Evolutionary conservation across 2,329 filamentous ascomycete genomes (phyloP).

Genomic region (Exophiala viscosa): DNA sequence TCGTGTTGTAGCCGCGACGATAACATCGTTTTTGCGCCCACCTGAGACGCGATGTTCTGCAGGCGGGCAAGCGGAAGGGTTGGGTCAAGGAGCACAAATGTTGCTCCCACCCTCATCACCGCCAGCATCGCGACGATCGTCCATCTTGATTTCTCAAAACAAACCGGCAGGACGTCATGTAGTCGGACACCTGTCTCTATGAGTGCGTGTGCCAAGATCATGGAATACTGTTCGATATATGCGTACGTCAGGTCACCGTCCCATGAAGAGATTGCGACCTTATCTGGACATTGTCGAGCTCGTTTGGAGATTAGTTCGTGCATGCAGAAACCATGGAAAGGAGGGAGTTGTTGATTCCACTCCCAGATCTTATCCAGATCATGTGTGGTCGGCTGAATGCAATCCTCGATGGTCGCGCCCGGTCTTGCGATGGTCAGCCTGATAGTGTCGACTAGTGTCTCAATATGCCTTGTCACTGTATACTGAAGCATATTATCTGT

Average conservation of each 20-base stretch:
- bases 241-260: slow-evolving; percentile 39
- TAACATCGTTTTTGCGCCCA: slow-evolving; percentile 35
- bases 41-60: slow-evolving; percentile 35
- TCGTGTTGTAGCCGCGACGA: slow-evolving; percentile 33
- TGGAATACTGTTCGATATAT: slow-evolving; percentile 36
- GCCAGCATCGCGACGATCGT: slow-evolving; percentile 40
- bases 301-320: slow-evolving; percentile 20
- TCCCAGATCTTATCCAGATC: slow-evolving; percentile 28
- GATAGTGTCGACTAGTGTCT: slow-evolving; percentile 43
- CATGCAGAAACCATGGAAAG: slow-evolving; percentile 21
- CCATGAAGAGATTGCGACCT: slow-evolving; percentile 36
- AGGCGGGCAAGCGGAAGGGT: slow-evolving; percentile 38
- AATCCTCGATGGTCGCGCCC: slow-evolving; percentile 32
- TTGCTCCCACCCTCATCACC: slow-evolving; percentile 41
- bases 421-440: slow-evolving; percentile 34
- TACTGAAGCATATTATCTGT: slow-evolving; percentile 41
- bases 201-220: slow-evolving; percentile 36
- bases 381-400: slow-evolving; percentile 32
- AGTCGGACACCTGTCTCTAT: slow-evolving; percentile 38
- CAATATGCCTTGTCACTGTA: slow-evolving; percentile 43
- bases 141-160: slow-evolving; percentile 45
- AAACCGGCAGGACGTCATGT: slow-evolving; percentile 38
- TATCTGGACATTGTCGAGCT: slow-evolving; percentile 10
- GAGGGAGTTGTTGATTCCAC: slow-evolving; percentile 27
- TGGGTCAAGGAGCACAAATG: slow-evolving; percentile 42